Conservation (phyloP, 768 basidiomycete genomes). For the Pholiota molesta region DNA sequence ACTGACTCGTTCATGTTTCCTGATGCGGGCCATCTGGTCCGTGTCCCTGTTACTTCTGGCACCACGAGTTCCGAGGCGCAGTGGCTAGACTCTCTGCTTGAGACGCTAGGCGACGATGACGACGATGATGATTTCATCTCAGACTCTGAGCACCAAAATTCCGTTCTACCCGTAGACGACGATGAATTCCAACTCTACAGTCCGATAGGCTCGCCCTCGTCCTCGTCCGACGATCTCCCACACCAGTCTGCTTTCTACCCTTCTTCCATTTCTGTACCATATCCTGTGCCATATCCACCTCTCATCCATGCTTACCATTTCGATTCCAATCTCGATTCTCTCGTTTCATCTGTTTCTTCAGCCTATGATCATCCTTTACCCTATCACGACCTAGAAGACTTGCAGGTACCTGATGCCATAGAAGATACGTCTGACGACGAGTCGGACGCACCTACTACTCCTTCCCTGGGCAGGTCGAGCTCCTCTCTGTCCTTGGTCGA, state of each 20-base stretch:
- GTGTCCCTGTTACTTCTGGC: conserved; percentile 23
- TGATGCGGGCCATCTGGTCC: conserved; percentile 64
- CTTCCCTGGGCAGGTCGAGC: conserved; percentile 59
- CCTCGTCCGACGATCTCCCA: conserved; percentile 76
- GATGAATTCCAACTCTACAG: conserved; percentile 67
- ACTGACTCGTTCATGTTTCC: conserved; percentile 81
- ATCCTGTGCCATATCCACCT: conserved; percentile 72
- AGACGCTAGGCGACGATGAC: conserved; percentile 72
- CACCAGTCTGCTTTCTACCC: conserved; percentile 50
- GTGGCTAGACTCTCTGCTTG: conserved; percentile 83
- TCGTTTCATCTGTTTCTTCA: conserved; percentile 42
- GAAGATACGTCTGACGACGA: conserved; percentile 88
- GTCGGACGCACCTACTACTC: conserved; percentile 70
- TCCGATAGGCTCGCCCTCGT: conserved; percentile 69
- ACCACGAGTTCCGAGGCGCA: conserved; percentile 64
- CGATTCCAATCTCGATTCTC: conserved; percentile 48
- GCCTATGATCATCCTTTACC: conserved; percentile 62
- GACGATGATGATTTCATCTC: conserved; percentile 59
- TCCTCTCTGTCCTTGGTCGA: conserved; percentile 56
- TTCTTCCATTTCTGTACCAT: conserved; percentile 50
- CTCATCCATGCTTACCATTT: conserved; percentile 56
- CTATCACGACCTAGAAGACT: conserved; percentile 62
- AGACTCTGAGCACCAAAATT: conserved; percentile 47
- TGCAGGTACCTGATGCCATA: conserved; percentile 79
- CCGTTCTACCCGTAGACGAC: conserved; percentile 58